Base-by-base conservation (phyloP, 1,284 basidiomycete genomes). In the Blastosporella zonata region DNA sequence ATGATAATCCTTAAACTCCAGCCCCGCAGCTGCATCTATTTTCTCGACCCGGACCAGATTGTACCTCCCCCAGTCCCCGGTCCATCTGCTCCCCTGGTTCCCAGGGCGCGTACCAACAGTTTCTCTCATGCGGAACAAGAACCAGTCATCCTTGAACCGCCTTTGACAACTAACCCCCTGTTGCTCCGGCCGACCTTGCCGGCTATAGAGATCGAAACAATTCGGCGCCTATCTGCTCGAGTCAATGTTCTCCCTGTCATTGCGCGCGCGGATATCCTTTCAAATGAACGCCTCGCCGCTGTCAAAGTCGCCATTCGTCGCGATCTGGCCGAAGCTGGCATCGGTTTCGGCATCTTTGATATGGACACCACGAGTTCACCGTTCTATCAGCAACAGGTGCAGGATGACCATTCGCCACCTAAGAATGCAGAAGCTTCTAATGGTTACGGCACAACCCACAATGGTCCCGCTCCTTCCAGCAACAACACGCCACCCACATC, bases 231-330 rank as follows among this genome's bases (percentile, higher is more conserved):
- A 56, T 94, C 93, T 64, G 81, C 84, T 59, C 87, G 93, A 62
- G 93, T 97, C 69, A 97, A 97, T 71, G 84, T 97, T 48, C 88
- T 97, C 56, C 94, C 95, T 49, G 91, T 97, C 60, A 88, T 97
- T 59, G 90, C 93, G 55, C 87, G 93, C 61, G 87, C 92, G 38
- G 95, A 97, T 71, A 85, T 87, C 47, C 78, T 97, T 60, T 93
- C 93, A 43, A 94, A 94, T 66, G 93, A 97, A 61, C 81, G 86
- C 51, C 77, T 92, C 46, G 77, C 79, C 38, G 79, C 80, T 48
- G 78, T 91, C 65, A 90, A 90, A 67, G 68, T 82, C 59, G 89
- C 86, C 52, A 77, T 92, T 59, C 79, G 87, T 57, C 70, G 81
- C 58, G 87, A 90, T 69, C 74, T 92, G 41, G 86, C 85, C 21